Conservation (phyloP, 2,329 filamentous ascomycete genomes). For the Alternaria incomplexa region DNA sequence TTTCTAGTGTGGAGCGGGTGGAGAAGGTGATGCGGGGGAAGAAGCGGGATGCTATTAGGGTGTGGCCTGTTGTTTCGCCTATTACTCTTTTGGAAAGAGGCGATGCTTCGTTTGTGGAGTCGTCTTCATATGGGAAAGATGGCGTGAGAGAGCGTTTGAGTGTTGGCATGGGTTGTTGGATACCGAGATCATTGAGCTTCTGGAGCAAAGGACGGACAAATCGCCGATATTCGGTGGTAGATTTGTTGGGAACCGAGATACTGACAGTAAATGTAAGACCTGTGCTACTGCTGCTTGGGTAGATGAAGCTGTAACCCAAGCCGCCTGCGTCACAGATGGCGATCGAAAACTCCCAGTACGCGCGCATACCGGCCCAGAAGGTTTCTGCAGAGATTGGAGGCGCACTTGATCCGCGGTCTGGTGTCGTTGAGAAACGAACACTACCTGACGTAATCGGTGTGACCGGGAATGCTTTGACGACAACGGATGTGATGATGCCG, state of each 20-base stretch:
- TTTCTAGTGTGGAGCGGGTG: constrained; percentile 3
- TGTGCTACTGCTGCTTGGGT: constrained; percentile 10
- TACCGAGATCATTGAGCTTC: constrained; percentile 23
- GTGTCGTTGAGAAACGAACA: constrained; percentile 30
- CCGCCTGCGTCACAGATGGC: constrained; percentile 30
- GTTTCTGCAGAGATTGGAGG: constrained; percentile 21
- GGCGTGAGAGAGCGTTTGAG: constrained; percentile 5
- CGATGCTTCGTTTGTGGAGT: not conserved
- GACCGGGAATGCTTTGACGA: constrained; percentile 45
- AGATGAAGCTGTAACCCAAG: constrained; percentile 37
- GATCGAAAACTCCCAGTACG: constrained; percentile 24
- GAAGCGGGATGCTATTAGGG: constrained; percentile 34
- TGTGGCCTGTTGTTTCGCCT: constrained; percentile 29
- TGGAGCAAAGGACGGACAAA: constrained; percentile 28
- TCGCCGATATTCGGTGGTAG: constrained; percentile 12
- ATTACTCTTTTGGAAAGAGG: constrained; percentile 4
- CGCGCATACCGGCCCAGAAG: constrained; percentile 35
- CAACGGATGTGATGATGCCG: constrained; percentile 33
- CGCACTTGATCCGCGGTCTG: constrained; percentile 7
- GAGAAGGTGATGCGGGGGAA: constrained; percentile 25
- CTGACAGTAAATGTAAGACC: constrained; percentile 29
- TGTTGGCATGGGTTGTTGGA: constrained; percentile 18
- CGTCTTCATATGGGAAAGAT: not conserved
- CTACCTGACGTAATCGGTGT: constrained; percentile 15
- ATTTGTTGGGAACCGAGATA: constrained; percentile 24